Percentiles rank a stretch among this genome's conserved stretches.
phyloP scores from a whole-genome alignment of 2,329 filamentous ascomycete genomes.

The Raffaelea albimanens region DNA sequence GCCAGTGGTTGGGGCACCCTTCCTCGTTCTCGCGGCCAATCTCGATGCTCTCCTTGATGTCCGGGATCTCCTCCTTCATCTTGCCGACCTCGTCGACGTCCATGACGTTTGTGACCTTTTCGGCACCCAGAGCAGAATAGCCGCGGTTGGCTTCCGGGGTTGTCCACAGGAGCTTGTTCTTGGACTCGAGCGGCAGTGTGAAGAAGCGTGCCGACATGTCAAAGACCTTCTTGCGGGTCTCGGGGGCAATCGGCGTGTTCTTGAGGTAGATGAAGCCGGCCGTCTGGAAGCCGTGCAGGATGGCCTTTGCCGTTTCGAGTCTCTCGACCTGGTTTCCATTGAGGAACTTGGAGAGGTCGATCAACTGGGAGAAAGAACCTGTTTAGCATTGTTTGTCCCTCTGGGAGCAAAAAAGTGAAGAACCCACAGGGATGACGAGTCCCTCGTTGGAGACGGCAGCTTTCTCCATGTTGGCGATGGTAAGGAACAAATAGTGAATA shows the following conservation, averaged over 20 bases:
- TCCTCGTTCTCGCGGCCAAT: slow-evolving; percentile 52
- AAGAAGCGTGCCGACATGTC: slow-evolving; percentile 63
- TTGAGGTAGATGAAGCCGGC: slow-evolving; percentile 86
- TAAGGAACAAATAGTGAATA: no score
- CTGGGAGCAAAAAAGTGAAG: background rate
- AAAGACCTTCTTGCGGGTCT: slow-evolving; percentile 54
- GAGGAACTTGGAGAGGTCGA: slow-evolving; percentile 70
- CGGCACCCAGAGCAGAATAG: slow-evolving; percentile 59
- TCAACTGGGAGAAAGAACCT: slow-evolving; percentile 44
- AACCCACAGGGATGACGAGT: slow-evolving; percentile 17
- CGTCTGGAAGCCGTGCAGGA: slow-evolving; percentile 72
- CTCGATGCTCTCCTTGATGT: slow-evolving; percentile 57
- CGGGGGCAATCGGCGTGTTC: slow-evolving; percentile 61
- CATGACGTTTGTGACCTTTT: slow-evolving; percentile 55
- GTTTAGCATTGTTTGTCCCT: no score
- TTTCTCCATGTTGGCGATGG: slow-evolving; percentile 20
- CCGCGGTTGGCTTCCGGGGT: slow-evolving; percentile 64
- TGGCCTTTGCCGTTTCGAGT: slow-evolving; percentile 55
- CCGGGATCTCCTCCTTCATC: slow-evolving; percentile 48
- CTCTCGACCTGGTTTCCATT: slow-evolving; percentile 51
- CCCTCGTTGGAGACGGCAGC: slow-evolving; percentile 18
- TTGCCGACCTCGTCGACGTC: slow-evolving; percentile 48
- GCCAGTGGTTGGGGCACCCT: slow-evolving; percentile 71
- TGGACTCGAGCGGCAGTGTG: slow-evolving; percentile 48
- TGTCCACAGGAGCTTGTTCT: slow-evolving; percentile 61